A percentile compares a stretch with the other conserved stretches of the same genome.
These are phyloP conservation scores for Lactifluus echinatus DNA, from an alignment of 768 basidiomycete genomes.

Conservation along the genomic window DNA sequence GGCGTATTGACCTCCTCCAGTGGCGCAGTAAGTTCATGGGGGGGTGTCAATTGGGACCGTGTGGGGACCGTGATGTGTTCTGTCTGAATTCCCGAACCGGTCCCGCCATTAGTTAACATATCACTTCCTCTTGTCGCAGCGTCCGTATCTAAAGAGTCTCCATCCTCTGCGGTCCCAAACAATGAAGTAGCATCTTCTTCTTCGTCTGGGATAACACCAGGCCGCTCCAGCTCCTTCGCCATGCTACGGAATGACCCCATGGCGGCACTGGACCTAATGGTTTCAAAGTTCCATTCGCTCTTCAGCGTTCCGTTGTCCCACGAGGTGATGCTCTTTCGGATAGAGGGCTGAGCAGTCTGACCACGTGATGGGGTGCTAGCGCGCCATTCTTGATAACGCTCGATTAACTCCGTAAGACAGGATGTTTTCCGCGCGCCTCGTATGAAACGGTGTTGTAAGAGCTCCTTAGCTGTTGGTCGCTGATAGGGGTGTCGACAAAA, in stretches of 20 bases:
- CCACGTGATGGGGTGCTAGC: conserved; percentile 46
- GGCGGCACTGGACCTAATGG: conserved; percentile 58
- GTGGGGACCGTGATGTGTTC: conserved; percentile 70
- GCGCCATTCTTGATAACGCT: conserved; percentile 76
- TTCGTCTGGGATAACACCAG: conserved; percentile 46
- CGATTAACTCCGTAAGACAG: conserved; percentile 79
- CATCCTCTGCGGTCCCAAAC: conserved; percentile 39
- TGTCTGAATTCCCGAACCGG: conserved; percentile 46
- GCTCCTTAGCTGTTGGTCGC: conserved; percentile 87
- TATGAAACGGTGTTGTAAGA: conserved; percentile 92
- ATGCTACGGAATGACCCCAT: conserved; percentile 75
- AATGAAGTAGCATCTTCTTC: conserved; percentile 33
- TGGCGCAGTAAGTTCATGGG: conserved; percentile 26
- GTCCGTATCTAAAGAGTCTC: conserved; percentile 49
- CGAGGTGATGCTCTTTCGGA: conserved; percentile 42
- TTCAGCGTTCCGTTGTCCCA: conserved; percentile 74
- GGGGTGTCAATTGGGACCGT: conserved; percentile 31
- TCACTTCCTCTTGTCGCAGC: conserved; percentile 55
- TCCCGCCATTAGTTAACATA: conserved; percentile 27
- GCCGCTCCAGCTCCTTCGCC: conserved; percentile 55
- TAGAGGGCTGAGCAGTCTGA: conserved; percentile 48
- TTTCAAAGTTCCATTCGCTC: conserved; percentile 97
- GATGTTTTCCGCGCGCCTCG: conserved; percentile 73
- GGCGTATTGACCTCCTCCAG: conserved; percentile 40
- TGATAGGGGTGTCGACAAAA: conserved; percentile 28